These are phyloP conservation scores for Paramecium caudatum DNA, from an alignment of 73 alveolate genomes.

Conservation along the genomic window DNA sequence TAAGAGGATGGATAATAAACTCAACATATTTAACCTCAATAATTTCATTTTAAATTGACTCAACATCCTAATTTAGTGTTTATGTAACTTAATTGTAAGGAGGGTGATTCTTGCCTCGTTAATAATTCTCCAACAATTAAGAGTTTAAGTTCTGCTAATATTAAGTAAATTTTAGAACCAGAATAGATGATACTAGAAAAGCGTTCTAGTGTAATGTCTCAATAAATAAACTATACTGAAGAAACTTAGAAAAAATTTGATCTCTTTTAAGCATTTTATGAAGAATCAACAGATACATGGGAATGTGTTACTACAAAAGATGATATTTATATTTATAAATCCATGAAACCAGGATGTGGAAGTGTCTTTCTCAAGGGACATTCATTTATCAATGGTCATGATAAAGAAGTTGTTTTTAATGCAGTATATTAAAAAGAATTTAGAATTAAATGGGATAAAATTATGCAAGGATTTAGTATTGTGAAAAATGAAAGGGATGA, in stretches of 20 bases:
- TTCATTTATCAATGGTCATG: background rate
- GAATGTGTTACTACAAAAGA: slow-evolving; percentile 59
- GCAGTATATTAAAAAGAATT: slow-evolving; percentile 29
- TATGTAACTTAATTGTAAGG: background rate
- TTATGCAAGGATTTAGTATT: slow-evolving; percentile 40
- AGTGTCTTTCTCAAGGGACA: slow-evolving; percentile 57
- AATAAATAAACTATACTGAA: background rate
- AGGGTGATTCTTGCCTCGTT: background rate
- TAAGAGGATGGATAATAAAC: background rate
- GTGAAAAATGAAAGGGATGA: slow-evolving; percentile 12
- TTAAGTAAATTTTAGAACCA: background rate
- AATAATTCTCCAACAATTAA: background rate
- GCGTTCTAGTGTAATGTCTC: background rate
- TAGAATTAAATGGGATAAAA: slow-evolving; percentile 29
- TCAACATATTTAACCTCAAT: background rate
- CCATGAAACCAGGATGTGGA: slow-evolving; percentile 54
- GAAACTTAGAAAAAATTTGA: slow-evolving; percentile 45
- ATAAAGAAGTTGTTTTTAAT: slow-evolving; percentile 1
- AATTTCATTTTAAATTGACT: background rate
- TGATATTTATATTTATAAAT: background rate
- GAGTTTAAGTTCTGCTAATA: slow-evolving; percentile 23
- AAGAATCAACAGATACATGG: slow-evolving; percentile 51
- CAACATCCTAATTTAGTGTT: slow-evolving; percentile 15
- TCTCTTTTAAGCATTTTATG: background rate
- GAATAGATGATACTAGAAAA: background rate